phyloP scores from a whole-genome alignment of 1,139 yeast species.

The Tardiomyces digboiensis region DNA sequence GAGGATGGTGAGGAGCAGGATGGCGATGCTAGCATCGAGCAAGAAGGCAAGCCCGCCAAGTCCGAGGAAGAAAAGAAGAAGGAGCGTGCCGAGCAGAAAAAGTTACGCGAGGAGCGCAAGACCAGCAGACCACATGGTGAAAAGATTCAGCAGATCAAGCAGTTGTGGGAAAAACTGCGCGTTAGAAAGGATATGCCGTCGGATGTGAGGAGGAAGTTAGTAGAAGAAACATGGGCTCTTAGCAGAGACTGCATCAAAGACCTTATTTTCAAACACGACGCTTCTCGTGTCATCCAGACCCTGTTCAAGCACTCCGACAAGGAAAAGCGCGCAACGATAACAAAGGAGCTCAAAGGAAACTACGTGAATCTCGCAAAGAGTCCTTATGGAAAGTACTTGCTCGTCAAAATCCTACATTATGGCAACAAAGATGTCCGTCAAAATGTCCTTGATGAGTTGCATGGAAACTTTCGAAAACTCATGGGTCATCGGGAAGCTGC shows the following conservation, averaged over 20 bases:
- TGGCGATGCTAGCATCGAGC: too few species aligned
- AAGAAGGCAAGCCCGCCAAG: conserved; percentile 6
- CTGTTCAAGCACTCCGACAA: conserved; percentile 77
- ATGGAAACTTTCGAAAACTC: conserved; percentile 81
- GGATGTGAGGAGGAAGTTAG: conserved; percentile 64
- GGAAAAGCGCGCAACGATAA: conserved; percentile 68
- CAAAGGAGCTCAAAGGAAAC: conserved; percentile 61
- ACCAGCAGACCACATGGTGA: conserved; percentile 77
- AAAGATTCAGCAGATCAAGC: conserved; percentile 78
- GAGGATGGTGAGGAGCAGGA: conserved; percentile 14
- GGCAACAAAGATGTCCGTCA: conserved; percentile 78
- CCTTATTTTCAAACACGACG: conserved; percentile 90
- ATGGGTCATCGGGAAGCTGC: conserved; percentile 99
- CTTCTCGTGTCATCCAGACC: conserved; percentile 93
- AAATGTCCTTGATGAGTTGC: conserved; percentile 70
- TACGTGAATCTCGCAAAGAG: conserved; percentile 82
- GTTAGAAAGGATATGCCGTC: conserved; percentile 77
- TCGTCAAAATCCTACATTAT: conserved; percentile 84
- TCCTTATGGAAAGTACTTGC: conserved; percentile 85
- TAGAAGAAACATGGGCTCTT: conserved; percentile 80
- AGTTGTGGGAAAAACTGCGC: conserved; percentile 86
- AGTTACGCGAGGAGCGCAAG: conserved; percentile 72
- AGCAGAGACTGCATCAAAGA: conserved; percentile 72
- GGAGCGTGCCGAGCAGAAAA: conserved; percentile 79
- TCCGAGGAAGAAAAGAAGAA: conserved; percentile 40